Evolutionary conservation across 345 rosid species (phyloP).

Genomic region (Combretum micranthum): DNA sequence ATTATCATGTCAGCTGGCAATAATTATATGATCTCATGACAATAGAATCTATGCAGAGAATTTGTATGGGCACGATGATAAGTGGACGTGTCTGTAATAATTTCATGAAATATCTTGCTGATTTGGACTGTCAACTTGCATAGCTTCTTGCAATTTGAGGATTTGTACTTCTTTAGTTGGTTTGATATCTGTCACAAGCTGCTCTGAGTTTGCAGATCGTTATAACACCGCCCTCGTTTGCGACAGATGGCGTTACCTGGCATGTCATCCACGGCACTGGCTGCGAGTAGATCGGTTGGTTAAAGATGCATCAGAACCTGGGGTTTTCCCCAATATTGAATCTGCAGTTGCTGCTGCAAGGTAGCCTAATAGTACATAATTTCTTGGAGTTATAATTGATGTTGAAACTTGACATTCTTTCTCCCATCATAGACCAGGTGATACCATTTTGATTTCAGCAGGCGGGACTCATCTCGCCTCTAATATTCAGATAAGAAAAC

Average conservation of each 20-base stretch:
- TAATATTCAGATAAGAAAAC: constrained; percentile 78
- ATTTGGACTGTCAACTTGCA: too few relatives aligned
- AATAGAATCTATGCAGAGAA: too few relatives aligned
- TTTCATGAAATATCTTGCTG: too few relatives aligned
- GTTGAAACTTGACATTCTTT: constrained; percentile 17
- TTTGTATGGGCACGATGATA: too few relatives aligned
- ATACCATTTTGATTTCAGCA: constrained; percentile 82
- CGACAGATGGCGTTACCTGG: constrained; percentile 96
- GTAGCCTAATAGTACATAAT: constrained; percentile 17
- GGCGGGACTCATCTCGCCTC: constrained; percentile 76
- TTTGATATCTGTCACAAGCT: constrained; percentile 34
- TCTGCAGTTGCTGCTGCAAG: constrained; percentile 89
- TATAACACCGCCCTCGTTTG: constrained; percentile 99
- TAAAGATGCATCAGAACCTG: constrained; percentile 50
- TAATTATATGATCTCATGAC: too few relatives aligned
- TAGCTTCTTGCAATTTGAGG: too few relatives aligned
- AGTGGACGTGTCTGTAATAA: too few relatives aligned
- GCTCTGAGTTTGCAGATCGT: constrained; percentile 93
- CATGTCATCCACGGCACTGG: constrained; percentile 96
- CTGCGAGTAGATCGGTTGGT: constrained; percentile 75
- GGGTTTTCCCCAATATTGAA: constrained; percentile 68
- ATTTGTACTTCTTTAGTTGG: neutral
- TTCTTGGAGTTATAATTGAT: neutral
- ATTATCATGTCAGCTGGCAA: too few relatives aligned
- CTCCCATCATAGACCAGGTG: constrained; percentile 65